Percentiles rank a stretch among this genome's conserved stretches.
Conservation (phyloP, 1,139 yeast genomes). For the Suhomyces yuchorum region DNA sequence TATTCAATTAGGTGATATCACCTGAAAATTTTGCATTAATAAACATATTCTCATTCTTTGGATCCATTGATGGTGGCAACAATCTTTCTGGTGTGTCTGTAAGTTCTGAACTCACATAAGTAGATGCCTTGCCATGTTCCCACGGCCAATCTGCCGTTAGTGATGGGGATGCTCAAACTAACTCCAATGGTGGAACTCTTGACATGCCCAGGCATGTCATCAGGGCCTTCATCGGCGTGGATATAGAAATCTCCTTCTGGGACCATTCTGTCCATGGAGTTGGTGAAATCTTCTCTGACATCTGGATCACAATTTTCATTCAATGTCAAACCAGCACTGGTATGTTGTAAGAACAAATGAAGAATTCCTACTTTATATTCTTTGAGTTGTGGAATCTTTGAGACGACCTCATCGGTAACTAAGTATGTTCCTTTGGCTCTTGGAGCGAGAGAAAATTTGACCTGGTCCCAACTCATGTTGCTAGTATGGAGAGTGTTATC, state of each 20-base stretch:
- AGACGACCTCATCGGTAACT: constrained; percentile 64
- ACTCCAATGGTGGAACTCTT: constrained; percentile 69
- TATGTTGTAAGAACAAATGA: constrained; percentile 72
- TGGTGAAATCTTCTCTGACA: constrained; percentile 68
- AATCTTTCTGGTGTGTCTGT: constrained; percentile 61
- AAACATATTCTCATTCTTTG: constrained; percentile 23
- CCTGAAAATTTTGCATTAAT: not conserved
- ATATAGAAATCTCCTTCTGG: constrained; percentile 69
- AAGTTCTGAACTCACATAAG: constrained; percentile 69
- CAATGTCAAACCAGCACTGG: constrained; percentile 73
- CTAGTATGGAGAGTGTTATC: not conserved
- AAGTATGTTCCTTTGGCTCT: constrained; percentile 70
- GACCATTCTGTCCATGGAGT: constrained; percentile 61
- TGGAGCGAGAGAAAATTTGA: constrained; percentile 56
- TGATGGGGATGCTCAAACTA: constrained; percentile 65
- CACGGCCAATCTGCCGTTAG: constrained; percentile 63
- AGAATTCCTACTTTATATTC: constrained; percentile 64
- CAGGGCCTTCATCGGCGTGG: constrained; percentile 77
- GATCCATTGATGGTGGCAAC: constrained; percentile 76
- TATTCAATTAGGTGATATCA: not conserved
- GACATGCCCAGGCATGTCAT: constrained; percentile 83
- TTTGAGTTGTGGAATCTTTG: constrained; percentile 59
- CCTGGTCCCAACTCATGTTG: constrained; percentile 53
- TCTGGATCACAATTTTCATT: constrained; percentile 84
- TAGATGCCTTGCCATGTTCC: constrained; percentile 90